A percentile compares a stretch with the other conserved stretches of the same genome.
These are phyloP conservation scores for Porcisia hertigi DNA, from an alignment of 208 protist species.

Conservation along the genomic window DNA sequence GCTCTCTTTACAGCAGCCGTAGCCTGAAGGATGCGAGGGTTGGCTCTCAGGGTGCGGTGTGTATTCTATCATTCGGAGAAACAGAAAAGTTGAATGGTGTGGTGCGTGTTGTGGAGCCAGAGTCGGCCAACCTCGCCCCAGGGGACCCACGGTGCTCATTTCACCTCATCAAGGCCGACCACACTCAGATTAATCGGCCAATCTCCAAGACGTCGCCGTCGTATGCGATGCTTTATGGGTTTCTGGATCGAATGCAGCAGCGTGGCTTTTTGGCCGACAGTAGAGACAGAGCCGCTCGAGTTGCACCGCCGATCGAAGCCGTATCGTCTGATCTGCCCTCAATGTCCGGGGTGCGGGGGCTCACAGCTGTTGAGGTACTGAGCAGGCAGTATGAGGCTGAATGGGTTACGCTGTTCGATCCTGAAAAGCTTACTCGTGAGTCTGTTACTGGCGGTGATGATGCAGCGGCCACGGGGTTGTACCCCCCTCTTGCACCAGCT, in stretches of 20 bases:
- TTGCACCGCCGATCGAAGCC: background rate
- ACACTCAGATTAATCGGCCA: constrained; percentile 52
- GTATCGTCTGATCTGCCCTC: background rate
- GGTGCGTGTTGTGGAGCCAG: constrained; percentile 58
- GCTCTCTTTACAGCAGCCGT: background rate
- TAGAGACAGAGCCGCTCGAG: background rate
- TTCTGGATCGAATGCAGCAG: constrained; percentile 60
- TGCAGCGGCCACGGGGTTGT: too few species aligned
- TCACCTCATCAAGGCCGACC: constrained; percentile 58
- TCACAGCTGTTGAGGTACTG: background rate
- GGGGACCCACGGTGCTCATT: constrained; percentile 60
- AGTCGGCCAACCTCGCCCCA: constrained; percentile 59
- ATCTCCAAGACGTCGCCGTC: constrained; percentile 53
- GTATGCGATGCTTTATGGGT: constrained; percentile 61
- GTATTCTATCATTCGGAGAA: constrained; percentile 63
- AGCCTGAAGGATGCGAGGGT: background rate
- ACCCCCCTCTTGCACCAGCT: background rate
- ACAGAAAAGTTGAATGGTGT: constrained; percentile 52
- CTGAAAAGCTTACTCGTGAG: background rate
- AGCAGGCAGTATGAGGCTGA: constrained; percentile 16
- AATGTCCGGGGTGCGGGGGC: background rate
- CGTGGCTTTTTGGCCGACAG: constrained; percentile 10
- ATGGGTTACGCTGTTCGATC: constrained; percentile 27
- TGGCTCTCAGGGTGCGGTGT: constrained; percentile 4
- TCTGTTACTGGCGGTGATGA: background rate